Base-by-base conservation (phyloP, 2,329 filamentous ascomycete species). In the Leptographium galeiforme region DNA sequence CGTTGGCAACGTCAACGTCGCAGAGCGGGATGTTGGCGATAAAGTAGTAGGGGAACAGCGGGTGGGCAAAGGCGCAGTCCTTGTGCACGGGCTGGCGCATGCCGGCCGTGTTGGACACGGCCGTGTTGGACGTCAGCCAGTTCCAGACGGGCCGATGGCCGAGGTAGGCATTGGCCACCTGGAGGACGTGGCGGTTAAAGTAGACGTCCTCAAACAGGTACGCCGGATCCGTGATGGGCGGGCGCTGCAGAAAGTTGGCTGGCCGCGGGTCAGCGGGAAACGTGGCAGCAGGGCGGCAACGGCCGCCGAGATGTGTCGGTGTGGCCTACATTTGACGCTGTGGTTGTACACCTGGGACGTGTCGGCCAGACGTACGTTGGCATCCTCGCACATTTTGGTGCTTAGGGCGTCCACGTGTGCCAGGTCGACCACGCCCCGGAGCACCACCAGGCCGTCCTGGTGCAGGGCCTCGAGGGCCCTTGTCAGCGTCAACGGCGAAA, bases 131-230 rank as follows among this genome's bases (percentile, higher is more conserved):
- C 0, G 68, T 70, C 43, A 69, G 57, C 59, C 67, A 70, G 57
- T 68, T 69, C 65, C 66, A 70, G 43, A 65, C 65, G 1, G 69
- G 69, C 2, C 61, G 65, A 8, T 60, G 56, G 40, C 69, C 69
- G n/a, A 72, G 66, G 53, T 72, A 69, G 66, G 62, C 62, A 55
- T 69, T 70, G 50, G 66, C 66, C 2, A 70, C 52, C 51, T 72
- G 68, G 32, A 70, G 61, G 19, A 71, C 61, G 54, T 68, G 70
- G 0, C 65, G 61, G 55, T 71, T 70, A 60, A 70, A 71, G 57
- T 69, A 70, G 4, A 71, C 60, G 57, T 70, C 68, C 47, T 68
- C 61, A 53, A 64, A 63, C 1, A 69, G 58, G 36, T 63, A 61
- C 10, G 63, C 59, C 2, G 62, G 50, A 25, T 68, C 56, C 16